Conservation (phyloP, 2,329 filamentous ascomycete species). For the Colletotrichum sp. region DNA sequence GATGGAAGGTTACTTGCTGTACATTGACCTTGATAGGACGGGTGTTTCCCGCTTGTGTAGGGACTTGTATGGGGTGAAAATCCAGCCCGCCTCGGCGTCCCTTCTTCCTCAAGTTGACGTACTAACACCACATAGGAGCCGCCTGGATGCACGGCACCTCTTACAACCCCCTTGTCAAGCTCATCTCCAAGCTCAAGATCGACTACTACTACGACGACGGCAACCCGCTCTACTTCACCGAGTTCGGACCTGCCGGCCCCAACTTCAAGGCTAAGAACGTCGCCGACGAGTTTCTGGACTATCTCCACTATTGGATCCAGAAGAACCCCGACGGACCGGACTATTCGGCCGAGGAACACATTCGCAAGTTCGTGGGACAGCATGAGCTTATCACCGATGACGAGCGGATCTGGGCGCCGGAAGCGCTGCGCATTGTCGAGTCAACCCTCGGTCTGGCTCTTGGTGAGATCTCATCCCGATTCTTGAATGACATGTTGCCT, state of each 20-base stretch:
- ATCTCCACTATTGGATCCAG: background rate
- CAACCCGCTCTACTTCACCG: background rate
- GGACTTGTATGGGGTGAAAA: background rate
- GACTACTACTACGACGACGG: conserved; percentile 2
- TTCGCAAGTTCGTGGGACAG: background rate
- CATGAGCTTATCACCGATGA: background rate
- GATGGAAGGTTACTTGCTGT: background rate
- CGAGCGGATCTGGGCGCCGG: background rate
- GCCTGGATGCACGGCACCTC: conserved; percentile 4
- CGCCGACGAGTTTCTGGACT: background rate
- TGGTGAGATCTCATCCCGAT: background rate
- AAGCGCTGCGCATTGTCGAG: background rate
- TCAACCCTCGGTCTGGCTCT: background rate
- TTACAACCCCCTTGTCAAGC: background rate
- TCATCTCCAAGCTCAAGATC: background rate
- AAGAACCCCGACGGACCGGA: background rate
- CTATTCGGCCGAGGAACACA: background rate
- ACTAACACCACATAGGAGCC: background rate
- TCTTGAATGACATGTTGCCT: background rate
- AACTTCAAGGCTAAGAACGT: background rate
- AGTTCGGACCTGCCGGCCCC: background rate
- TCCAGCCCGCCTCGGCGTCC: background rate
- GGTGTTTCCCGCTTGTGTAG: background rate
- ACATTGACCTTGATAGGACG: background rate
- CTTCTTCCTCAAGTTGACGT: background rate